Conservation (phyloP, 257 asterid species). For the Jasminum sambac region DNA sequence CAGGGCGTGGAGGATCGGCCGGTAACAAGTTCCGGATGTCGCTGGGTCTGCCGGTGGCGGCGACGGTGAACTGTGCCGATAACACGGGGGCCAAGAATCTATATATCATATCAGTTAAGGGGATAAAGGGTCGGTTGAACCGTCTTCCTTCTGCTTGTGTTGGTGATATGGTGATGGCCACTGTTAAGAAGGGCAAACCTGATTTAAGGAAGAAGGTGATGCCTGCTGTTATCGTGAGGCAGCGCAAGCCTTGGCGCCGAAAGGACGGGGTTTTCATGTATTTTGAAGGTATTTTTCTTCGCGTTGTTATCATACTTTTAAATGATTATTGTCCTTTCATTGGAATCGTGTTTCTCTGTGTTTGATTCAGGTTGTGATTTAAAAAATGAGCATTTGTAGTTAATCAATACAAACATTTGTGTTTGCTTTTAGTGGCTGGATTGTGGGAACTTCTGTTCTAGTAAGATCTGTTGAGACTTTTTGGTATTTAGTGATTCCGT, state of each 20-base stretch:
- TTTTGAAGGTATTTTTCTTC: constrained; percentile 42
- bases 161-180: constrained; percentile 74
- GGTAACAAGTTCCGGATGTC: constrained; percentile 71
- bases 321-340: neutral
- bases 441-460: neutral
- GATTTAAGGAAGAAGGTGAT: constrained; percentile 66
- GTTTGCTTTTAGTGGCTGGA: neutral
- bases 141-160: constrained; percentile 70
- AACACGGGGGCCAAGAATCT: constrained; percentile 58
- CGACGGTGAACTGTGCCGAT: constrained; percentile 64
- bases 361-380: too few relatives aligned
- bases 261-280: constrained; percentile 70
- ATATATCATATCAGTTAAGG: constrained; percentile 61
- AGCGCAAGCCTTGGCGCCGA: constrained; percentile 63
- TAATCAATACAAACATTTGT: too few relatives aligned
- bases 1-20: constrained; percentile 70
- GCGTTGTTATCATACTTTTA: neutral
- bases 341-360: neutral
- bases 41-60: constrained; percentile 68
- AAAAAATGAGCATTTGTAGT: too few relatives aligned
- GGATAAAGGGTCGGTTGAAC: constrained; percentile 61
- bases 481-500: neutral
- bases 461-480: neutral
- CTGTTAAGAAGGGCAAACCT: constrained; percentile 74
- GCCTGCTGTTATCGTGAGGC: constrained; percentile 71